Conservation (phyloP, 768 basidiomycete species). For the Tulasnella sp. region DNA sequence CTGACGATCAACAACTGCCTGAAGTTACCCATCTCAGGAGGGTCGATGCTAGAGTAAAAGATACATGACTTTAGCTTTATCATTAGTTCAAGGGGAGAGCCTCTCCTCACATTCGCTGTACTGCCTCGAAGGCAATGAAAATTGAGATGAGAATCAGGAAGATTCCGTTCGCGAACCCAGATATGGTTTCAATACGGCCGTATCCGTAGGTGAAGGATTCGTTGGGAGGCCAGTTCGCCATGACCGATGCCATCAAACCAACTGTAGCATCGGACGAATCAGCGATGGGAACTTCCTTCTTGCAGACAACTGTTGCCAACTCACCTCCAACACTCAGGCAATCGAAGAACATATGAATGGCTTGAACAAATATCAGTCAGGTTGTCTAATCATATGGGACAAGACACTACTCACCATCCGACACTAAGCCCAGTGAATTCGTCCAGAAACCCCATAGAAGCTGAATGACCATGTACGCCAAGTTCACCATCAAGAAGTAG, state of each 20-base stretch:
- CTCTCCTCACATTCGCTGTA: conserved; percentile 73
- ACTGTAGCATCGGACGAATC: conserved; percentile 37
- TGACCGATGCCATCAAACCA: conserved; percentile 89
- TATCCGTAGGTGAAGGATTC: conserved; percentile 92
- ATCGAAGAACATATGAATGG: conserved; percentile 99
- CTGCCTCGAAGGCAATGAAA: conserved; percentile 96
- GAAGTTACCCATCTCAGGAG: conserved; percentile 95
- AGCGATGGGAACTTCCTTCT: background rate
- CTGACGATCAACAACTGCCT: too few relatives aligned
- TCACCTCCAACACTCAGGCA: conserved; percentile 67
- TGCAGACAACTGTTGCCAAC: background rate
- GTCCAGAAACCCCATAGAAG: conserved; percentile 98
- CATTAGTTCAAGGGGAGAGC: conserved; percentile 13
- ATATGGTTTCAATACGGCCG: conserved; percentile 90
- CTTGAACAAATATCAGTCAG: conserved; percentile 31
- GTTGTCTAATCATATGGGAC: background rate
- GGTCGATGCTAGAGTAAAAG: conserved; percentile 52
- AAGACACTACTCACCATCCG: conserved; percentile 60
- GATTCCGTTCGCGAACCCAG: conserved; percentile 96
- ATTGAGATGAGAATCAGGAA: conserved; percentile 89
- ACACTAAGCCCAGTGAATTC: conserved; percentile 90
- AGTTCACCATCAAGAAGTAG: conserved; percentile 89
- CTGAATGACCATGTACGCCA: conserved; percentile 94
- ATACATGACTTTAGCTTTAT: background rate
- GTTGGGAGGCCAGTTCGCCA: conserved; percentile 96